Percentiles rank a stretch among this genome's conserved stretches.
Conservation (phyloP, 306 rosid genomes). For the Comarum palustre region DNA sequence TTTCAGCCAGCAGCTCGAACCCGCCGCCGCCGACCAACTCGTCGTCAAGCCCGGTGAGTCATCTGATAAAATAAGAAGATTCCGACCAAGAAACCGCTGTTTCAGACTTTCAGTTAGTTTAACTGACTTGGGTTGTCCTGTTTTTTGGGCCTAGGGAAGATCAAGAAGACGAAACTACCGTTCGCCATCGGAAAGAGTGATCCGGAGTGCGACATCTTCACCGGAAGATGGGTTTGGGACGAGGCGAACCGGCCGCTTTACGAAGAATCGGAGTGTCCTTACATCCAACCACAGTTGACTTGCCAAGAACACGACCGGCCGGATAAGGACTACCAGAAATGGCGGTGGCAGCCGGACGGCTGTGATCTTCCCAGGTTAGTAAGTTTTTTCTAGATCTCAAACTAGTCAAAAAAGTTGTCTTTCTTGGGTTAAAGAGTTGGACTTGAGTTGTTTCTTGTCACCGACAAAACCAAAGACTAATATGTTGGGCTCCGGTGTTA, state of each 20-base stretch:
- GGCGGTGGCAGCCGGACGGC: constrained; percentile 92
- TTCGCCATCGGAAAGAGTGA: constrained; percentile 53
- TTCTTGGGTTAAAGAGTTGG: neutral
- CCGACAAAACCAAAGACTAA: constrained; percentile 4
- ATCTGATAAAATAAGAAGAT: neutral
- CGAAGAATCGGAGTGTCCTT: constrained; percentile 91
- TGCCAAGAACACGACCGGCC: constrained; percentile 88
- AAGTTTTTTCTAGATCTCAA: neutral
- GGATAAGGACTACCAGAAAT: constrained; percentile 58
- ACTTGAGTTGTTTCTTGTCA: neutral
- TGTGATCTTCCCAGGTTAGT: constrained; percentile 80
- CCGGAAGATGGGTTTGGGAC: constrained; percentile 83
- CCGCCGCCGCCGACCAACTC: constrained; percentile 29
- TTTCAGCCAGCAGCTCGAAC: constrained; percentile 55
- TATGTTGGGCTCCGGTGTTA: neutral
- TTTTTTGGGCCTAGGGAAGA: constrained; percentile 39
- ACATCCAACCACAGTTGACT: constrained; percentile 90
- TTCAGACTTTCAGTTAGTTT: neutral
- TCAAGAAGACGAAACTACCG: constrained; percentile 40
- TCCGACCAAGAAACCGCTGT: neutral
- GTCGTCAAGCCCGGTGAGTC: constrained; percentile 49
- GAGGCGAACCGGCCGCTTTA: constrained; percentile 64
- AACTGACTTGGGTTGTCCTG: constrained; percentile 21
- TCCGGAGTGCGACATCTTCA: constrained; percentile 68
- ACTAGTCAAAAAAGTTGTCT: neutral